phyloP scores from a whole-genome alignment of 2,329 filamentous ascomycete species.

The Botryotinia globosa region DNA sequence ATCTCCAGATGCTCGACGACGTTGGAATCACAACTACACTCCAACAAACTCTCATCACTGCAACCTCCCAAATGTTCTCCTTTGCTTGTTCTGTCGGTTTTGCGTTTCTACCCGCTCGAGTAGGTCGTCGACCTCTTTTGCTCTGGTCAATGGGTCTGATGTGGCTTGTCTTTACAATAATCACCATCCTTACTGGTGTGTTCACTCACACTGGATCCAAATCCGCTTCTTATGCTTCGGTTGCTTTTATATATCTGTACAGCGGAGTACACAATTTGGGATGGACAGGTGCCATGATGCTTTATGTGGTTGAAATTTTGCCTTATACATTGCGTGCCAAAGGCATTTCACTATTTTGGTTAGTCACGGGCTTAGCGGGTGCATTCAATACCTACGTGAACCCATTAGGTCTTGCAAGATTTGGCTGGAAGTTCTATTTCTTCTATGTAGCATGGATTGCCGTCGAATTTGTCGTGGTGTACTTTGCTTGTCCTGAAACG shows the following conservation, averaged over 20 bases:
- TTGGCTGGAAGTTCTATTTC: slow-evolving; percentile 42
- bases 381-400: slow-evolving; percentile 41
- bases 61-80: slow-evolving; percentile 33
- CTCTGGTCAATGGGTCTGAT: slow-evolving; percentile 28
- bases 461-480: slow-evolving; percentile 58
- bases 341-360: slow-evolving; percentile 44
- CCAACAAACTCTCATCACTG: slow-evolving; percentile 32
- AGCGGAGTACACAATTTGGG: slow-evolving; percentile 49
- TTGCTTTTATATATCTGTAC: slow-evolving; percentile 45
- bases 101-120: slow-evolving; percentile 43
- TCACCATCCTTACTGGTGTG: slow-evolving; percentile 28
- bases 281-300: slow-evolving; percentile 50
- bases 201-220: slow-evolving; percentile 26
- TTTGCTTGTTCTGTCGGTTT: slow-evolving; percentile 46
- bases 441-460: slow-evolving; percentile 53
- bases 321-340: slow-evolving; percentile 42
- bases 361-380: slow-evolving; percentile 39
- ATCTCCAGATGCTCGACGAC: slow-evolving; percentile 25
- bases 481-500: slow-evolving; percentile 47
- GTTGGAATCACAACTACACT: slow-evolving; percentile 27
- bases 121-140: slow-evolving; percentile 29
- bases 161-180: slow-evolving; percentile 39
- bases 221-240: slow-evolving; percentile 37
- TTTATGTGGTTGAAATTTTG: slow-evolving; percentile 45
- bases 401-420: slow-evolving; percentile 46